phyloP scores from a whole-genome alignment of 108 stramenopile genomes.

The Cyclotella sp. region DNA sequence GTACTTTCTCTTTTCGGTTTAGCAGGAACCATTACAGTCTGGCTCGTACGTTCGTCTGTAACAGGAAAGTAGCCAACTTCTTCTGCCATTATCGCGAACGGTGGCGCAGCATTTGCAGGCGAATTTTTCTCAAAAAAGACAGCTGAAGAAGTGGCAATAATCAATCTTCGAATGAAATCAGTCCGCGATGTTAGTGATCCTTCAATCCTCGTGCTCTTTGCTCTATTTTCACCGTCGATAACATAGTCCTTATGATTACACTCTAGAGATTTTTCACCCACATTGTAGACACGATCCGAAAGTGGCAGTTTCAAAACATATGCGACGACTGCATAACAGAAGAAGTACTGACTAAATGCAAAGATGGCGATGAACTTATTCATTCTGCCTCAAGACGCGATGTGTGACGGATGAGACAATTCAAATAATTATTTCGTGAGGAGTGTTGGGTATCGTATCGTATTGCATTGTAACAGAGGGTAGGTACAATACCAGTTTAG shows the following conservation, averaged over 20 bases:
- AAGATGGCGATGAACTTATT: background rate
- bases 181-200: background rate
- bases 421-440: no score
- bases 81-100: constrained; percentile 87
- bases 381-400: background rate
- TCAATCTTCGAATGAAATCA: constrained; percentile 20
- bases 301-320: background rate
- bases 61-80: constrained; percentile 90
- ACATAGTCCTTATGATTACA: no score
- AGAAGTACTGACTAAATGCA: background rate
- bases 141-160: background rate
- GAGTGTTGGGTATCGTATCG: no score
- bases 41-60: constrained; percentile 52
- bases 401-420: background rate
- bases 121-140: background rate
- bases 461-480: no score
- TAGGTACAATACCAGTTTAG: no score
- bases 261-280: background rate
- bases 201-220: background rate
- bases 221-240: background rate
- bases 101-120: constrained; percentile 67
- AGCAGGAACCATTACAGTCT: constrained; percentile 77
- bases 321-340: background rate
- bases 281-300: background rate
- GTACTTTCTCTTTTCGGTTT: constrained; percentile 64